Conservation (phyloP, 148 eudicot genomes). For the Suaeda aralocaspica region DNA sequence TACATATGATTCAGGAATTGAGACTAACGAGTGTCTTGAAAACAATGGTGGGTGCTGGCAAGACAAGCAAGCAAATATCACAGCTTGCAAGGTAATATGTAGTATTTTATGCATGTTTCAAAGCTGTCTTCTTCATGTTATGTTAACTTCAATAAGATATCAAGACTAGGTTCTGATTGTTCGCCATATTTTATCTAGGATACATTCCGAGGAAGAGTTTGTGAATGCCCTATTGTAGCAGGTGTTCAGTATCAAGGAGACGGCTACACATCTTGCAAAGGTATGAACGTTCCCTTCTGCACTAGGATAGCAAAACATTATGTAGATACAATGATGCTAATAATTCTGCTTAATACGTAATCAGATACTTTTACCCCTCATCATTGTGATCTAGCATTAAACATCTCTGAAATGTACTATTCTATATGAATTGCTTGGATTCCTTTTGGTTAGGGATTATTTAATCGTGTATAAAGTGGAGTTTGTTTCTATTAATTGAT, state of each 20-base stretch:
- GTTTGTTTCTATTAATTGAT: too few relatives aligned
- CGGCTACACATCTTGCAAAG: slow-evolving; percentile 78
- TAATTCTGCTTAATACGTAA: too few relatives aligned
- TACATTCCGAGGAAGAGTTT: slow-evolving; percentile 87
- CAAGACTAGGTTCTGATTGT: background rate
- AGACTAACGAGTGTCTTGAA: slow-evolving; percentile 82
- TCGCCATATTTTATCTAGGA: slow-evolving; percentile 39
- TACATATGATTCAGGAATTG: slow-evolving; percentile 78
- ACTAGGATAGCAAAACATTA: too few relatives aligned
- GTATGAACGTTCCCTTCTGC: slow-evolving; percentile 26
- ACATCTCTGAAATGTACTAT: too few relatives aligned
- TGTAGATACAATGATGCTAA: too few relatives aligned
- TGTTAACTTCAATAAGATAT: background rate
- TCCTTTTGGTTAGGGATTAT: too few relatives aligned
- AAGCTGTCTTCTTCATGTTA: background rate
- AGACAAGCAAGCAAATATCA: slow-evolving; percentile 46
- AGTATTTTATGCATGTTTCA: background rate
- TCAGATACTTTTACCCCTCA: too few relatives aligned
- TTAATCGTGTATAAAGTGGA: too few relatives aligned
- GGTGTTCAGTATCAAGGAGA: slow-evolving; percentile 89
- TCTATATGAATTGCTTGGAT: too few relatives aligned
- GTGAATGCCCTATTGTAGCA: slow-evolving; percentile 71
- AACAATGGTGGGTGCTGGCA: slow-evolving; percentile 95
- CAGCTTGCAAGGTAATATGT: slow-evolving; percentile 70
- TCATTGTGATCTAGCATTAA: too few relatives aligned